Conservation (phyloP, 805 yeast genomes). For the Saccharomycopsis fodiens region DNA sequence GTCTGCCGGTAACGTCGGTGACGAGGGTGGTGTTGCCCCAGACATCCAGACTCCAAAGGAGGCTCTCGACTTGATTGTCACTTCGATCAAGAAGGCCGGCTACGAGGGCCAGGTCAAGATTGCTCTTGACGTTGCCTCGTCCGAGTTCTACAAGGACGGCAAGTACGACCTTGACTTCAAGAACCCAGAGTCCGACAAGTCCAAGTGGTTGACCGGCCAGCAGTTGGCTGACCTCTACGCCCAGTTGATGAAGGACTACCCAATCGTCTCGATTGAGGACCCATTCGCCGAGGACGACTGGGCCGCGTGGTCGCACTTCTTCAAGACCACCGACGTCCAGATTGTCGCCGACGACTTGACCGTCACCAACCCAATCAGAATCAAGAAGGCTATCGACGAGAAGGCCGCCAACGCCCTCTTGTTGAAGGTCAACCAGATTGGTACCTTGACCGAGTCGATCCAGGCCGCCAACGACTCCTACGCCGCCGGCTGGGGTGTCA, state of each 20-base stretch:
- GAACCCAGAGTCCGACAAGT: constrained; percentile 85
- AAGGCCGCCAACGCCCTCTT: constrained; percentile 92
- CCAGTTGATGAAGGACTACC: constrained; percentile 78
- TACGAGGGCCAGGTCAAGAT: constrained; percentile 88
- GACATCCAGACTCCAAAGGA: constrained; percentile 90
- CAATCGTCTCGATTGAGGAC: constrained; percentile 97
- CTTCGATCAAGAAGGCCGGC: constrained; percentile 89
- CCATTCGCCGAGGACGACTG: constrained; percentile 99
- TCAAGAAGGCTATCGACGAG: constrained; percentile 92
- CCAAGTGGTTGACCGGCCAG: constrained; percentile 87
- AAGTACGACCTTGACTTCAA: constrained; percentile 97
- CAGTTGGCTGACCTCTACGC: constrained; percentile 82
- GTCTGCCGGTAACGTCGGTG: constrained; percentile 99
- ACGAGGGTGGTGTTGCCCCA: constrained; percentile 99
- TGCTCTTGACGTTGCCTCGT: constrained; percentile 95
- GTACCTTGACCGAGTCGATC: constrained; percentile 93
- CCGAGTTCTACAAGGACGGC: constrained; percentile 96
- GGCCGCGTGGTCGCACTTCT: constrained; percentile 95
- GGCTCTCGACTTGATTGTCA: constrained; percentile 90
- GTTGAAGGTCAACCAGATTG: constrained; percentile 98
- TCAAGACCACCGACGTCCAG: constrained; percentile 68
- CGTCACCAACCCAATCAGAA: constrained; percentile 94
- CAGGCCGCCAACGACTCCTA: constrained; percentile 94
- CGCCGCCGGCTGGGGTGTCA: constrained; percentile 98
- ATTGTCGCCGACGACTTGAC: constrained; percentile 98